A percentile compares a stretch with the other conserved stretches of the same genome.
phyloP scores from a whole-genome alignment of 192 early-diverging fungal genomes.

The Entomortierella chlamydospora region DNA sequence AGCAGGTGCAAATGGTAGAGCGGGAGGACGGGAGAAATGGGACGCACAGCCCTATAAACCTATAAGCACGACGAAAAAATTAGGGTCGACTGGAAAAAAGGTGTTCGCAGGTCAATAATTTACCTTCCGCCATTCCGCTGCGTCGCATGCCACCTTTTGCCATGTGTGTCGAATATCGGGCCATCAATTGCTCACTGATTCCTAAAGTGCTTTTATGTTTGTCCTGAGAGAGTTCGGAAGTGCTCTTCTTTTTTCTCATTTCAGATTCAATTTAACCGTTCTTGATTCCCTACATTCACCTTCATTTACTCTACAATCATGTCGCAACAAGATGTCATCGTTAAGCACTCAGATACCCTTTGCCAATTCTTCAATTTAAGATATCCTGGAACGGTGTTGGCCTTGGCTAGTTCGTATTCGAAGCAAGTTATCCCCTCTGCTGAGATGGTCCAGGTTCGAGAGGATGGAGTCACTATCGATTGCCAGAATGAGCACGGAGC shows the following conservation, averaged over 20 bases:
- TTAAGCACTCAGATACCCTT: slow-evolving; percentile 17
- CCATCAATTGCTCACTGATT: too few species aligned
- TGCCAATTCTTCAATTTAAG: slow-evolving; percentile 15
- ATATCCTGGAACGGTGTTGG: slow-evolving; percentile 1
- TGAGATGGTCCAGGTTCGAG: slow-evolving; percentile 1
- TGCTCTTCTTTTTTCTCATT: slow-evolving; percentile 1
- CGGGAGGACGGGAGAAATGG: too few species aligned
- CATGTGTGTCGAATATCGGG: too few species aligned
- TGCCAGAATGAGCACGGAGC: neutral
- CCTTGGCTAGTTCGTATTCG: neutral
- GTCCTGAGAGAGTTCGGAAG: neutral
- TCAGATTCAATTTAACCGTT: neutral
- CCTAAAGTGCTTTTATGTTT: too few species aligned
- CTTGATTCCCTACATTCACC: too few species aligned
- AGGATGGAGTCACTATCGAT: slow-evolving; percentile 5
- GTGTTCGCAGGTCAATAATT: too few species aligned
- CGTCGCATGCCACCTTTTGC: too few species aligned
- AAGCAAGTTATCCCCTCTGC: slow-evolving; percentile 3
- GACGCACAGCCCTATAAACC: too few species aligned
- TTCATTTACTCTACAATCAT: slow-evolving; percentile 3
- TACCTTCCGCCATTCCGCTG: too few species aligned
- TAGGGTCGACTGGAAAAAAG: too few species aligned
- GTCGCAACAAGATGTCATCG: slow-evolving; percentile 5
- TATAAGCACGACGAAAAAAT: too few species aligned
- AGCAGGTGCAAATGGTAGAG: too few species aligned